Conservation (phyloP, 352 stramenopile genomes). For the Pythium dissotocum region DNA sequence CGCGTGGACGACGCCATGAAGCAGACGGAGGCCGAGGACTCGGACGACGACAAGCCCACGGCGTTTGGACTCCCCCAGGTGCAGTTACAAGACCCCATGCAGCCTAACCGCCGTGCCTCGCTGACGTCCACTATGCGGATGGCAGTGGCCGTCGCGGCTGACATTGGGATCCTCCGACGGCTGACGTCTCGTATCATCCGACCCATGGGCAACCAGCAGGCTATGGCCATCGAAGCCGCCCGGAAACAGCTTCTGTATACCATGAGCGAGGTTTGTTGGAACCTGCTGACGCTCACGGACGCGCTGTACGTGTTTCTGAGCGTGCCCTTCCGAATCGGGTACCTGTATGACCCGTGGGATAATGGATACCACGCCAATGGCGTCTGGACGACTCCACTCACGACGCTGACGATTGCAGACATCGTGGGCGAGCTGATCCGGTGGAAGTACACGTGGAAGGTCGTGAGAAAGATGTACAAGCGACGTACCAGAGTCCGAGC, state of each 20-base stretch:
- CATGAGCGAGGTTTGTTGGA: not conserved
- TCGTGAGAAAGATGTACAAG: not conserved
- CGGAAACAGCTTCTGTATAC: not conserved
- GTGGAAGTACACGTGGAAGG: not conserved
- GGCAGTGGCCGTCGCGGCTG: not conserved
- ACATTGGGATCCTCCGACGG: not conserved
- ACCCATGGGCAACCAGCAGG: slow-evolving; percentile 1
- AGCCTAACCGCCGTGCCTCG: not conserved
- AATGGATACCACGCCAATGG: not conserved
- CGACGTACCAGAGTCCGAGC: not conserved
- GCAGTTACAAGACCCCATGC: not conserved
- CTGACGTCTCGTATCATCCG: not conserved
- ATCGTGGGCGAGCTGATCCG: not conserved
- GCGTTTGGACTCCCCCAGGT: slow-evolving; percentile 19
- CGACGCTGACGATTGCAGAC: slow-evolving; percentile 29
- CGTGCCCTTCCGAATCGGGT: slow-evolving; percentile 39
- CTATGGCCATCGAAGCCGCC: not conserved
- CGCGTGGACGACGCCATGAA: slow-evolving; percentile 16
- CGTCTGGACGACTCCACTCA: slow-evolving; percentile 26
- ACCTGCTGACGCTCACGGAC: slow-evolving; percentile 23
- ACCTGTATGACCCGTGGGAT: slow-evolving; percentile 41
- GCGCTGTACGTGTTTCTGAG: slow-evolving; percentile 33
- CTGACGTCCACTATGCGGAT: slow-evolving; percentile 10
- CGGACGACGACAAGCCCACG: slow-evolving; percentile 1
- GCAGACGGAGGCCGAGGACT: slow-evolving; percentile 17